These are phyloP conservation scores for Hypericum perforatum DNA, from an alignment of 345 rosid species.

Conservation along the genomic window DNA sequence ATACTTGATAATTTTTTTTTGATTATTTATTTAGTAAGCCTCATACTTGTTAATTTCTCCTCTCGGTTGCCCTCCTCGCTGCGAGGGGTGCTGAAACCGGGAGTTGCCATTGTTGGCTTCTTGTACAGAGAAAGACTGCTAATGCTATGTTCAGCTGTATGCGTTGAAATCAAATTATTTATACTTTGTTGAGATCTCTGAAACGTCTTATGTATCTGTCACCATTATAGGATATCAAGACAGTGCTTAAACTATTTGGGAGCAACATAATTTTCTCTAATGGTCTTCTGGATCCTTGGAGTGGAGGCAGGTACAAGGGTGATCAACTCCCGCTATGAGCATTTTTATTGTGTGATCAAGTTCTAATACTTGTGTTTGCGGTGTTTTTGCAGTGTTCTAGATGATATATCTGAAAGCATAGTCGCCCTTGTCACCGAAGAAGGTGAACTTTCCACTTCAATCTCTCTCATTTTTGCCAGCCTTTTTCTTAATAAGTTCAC, in stretches of 20 bases:
- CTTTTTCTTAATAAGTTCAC: background rate
- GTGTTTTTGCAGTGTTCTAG: slow-evolving; percentile 51
- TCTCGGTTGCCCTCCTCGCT: too few relatives aligned
- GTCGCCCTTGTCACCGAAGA: slow-evolving; percentile 78
- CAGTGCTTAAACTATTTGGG: slow-evolving; percentile 55
- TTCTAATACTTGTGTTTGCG: slow-evolving; percentile 14
- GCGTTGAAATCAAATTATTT: too few relatives aligned
- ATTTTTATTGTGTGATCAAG: background rate
- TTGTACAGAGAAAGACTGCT: too few relatives aligned
- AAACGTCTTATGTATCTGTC: background rate
- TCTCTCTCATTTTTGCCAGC: slow-evolving; percentile 1
- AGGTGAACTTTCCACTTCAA: slow-evolving; percentile 39
- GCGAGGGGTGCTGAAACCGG: too few relatives aligned
- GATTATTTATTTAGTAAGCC: too few relatives aligned
- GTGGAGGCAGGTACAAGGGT: slow-evolving; percentile 67
- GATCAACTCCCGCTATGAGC: background rate
- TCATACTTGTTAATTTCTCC: too few relatives aligned
- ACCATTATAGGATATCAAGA: slow-evolving; percentile 46
- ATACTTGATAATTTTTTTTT: too few relatives aligned
- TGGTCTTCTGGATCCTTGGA: slow-evolving; percentile 95
- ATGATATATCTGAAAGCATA: slow-evolving; percentile 60
- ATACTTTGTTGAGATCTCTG: too few relatives aligned
- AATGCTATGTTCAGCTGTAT: too few relatives aligned
- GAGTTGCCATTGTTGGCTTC: too few relatives aligned
- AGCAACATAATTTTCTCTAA: slow-evolving; percentile 93